Base-by-base conservation (phyloP, 352 stramenopile genomes). In the Phytophthora tentaculata region DNA sequence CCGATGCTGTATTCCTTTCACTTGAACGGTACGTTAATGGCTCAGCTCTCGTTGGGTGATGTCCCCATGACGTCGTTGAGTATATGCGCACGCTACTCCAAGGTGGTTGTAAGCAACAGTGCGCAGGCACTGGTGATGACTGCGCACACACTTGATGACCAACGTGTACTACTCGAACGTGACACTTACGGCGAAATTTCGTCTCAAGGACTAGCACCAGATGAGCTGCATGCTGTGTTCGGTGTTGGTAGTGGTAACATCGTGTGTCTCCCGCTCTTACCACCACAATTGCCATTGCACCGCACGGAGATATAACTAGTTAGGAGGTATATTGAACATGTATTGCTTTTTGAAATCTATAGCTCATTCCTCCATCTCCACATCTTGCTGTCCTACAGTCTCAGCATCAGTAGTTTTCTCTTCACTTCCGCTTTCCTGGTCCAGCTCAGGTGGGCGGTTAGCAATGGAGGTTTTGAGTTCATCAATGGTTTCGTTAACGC, bases 291-390 rank as follows among this genome's bases (percentile, higher is more conserved):
- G 45, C 56, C 44, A 37, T 29, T 50, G 13, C 16, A 60, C 12
- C 52, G 49, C 4, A 64, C 61, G 10, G 69, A 77, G 24, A 78
- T 75, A 50, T 79, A n/a, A n/a, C n/a, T n/a, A n/a, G n/a, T n/a
- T n/a, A 75, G 44, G 24, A 69, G 45, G 58, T 64, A 59, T 67
- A 77, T 74, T 69, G 69, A 72, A 69, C 61, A 87, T 77, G 77
- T 57, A 78, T 74, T 79, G 48, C 59, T 54, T 63, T 64, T 67
- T 62, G 75, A 80, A 83, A 86, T 84, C 67, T 90, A 85, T 86
- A 32, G 23, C 60, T 87, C 70, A 91, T 70, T 83, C 83, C 67
- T 94, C 84, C 88, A 95, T 95, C 39, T 94, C 88, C 43, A 94
- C 84, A 51, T 94, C 86, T 55, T 92, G 77, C 28, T 84, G 63